Percentiles rank a stretch among this genome's conserved stretches.
phyloP scores from a whole-genome alignment of 192 early-diverging fungal genomes.

The Spizellomyces sp. region DNA sequence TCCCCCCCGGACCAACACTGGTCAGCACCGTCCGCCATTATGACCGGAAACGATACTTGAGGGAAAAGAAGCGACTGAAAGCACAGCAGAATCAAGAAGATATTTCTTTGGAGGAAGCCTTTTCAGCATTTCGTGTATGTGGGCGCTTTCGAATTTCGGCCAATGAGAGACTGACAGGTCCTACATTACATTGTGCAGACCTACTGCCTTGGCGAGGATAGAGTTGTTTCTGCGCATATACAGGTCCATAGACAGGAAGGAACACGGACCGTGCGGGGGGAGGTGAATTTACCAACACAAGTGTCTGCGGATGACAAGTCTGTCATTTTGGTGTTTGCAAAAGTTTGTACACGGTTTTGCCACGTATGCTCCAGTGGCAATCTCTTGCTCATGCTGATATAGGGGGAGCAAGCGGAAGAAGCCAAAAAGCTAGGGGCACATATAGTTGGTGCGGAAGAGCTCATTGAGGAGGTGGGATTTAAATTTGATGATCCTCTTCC shows the following conservation, averaged over 20 bases:
- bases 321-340: constrained; percentile 82
- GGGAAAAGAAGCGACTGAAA: constrained; percentile 48
- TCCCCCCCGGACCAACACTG: too few species aligned
- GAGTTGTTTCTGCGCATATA: constrained; percentile 34
- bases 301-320: constrained; percentile 53
- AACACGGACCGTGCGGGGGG: constrained; percentile 78
- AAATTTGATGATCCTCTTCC: background rate
- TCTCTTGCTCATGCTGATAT: background rate
- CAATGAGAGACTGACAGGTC: constrained; percentile 1
- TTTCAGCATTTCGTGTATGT: constrained; percentile 35
- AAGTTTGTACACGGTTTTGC: constrained; percentile 36
- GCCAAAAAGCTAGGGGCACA: constrained; percentile 79
- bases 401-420: constrained; percentile 79
- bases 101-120: constrained; percentile 36
- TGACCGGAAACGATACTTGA: constrained; percentile 48
- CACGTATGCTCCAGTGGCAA: background rate
- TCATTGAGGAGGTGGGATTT: constrained; percentile 65
- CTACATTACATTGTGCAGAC: constrained; percentile 20
- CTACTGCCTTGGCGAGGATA: constrained; percentile 40
- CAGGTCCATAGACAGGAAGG: constrained; percentile 60
- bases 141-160: constrained; percentile 15
- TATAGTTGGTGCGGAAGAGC: constrained; percentile 83
- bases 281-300: constrained; percentile 68
- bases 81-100: constrained; percentile 41
- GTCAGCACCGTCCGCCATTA: constrained; percentile 14